These are phyloP conservation scores for Pleurozium schreberi DNA, from an alignment of 225 moss, liverwort and hornwort genomes.

Conservation along the genomic window DNA sequence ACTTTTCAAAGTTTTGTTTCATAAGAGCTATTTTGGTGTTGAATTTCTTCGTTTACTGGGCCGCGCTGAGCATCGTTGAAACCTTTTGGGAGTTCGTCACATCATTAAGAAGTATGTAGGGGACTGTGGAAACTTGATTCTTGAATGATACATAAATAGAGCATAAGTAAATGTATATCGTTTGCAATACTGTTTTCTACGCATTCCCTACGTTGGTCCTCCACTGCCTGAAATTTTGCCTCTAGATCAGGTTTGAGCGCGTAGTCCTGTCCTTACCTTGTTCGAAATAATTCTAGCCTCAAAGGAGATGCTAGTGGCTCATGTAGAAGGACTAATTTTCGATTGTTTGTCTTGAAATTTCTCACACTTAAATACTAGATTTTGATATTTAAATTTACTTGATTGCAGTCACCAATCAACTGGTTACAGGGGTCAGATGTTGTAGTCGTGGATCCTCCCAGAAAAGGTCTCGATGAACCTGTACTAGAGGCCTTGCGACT, in stretches of 20 bases:
- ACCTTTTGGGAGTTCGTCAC: neutral
- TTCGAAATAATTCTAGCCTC: neutral
- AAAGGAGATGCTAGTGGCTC: neutral
- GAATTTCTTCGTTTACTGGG: neutral
- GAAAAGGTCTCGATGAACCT: conserved; percentile 76
- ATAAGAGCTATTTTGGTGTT: neutral
- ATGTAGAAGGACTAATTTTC: neutral
- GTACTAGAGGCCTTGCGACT: conserved; percentile 77
- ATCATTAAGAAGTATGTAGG: neutral
- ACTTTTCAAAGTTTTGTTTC: neutral
- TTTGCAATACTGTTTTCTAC: neutral
- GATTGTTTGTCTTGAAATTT: neutral
- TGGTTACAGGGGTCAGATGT: conserved; percentile 86
- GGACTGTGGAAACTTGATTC: neutral
- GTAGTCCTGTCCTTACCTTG: neutral
- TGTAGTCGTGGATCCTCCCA: conserved; percentile 88
- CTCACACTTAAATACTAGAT: neutral
- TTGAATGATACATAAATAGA: neutral
- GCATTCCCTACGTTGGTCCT: neutral
- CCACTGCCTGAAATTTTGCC: neutral
- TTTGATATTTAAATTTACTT: neutral
- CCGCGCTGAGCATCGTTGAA: neutral
- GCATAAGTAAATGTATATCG: neutral
- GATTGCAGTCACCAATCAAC: conserved; percentile 63
- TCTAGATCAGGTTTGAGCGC: neutral